Evolutionary conservation across 2,329 filamentous ascomycete genomes (phyloP), one percentile per base, ranked within the genome.

Genomic region (Fusarium napiforme): DNA sequence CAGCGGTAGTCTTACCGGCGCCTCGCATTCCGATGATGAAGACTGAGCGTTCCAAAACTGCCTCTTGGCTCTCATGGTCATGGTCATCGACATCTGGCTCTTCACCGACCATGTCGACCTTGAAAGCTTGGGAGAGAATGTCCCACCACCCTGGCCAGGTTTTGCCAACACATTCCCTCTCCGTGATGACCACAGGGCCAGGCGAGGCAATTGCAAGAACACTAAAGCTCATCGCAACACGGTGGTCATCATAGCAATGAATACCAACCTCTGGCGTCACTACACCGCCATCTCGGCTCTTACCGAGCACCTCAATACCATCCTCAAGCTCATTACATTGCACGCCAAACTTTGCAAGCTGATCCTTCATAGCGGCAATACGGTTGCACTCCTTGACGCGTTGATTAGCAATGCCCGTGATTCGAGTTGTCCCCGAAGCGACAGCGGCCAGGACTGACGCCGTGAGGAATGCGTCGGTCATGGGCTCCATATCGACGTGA

Each of bases 111-210:
- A 98, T 85, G 34, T 87, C 83, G 34, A 93, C 93, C 39, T 91
- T 87, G 85, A 98, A 99, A 19, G 90, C 89, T 75, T 93, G 90
- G 28, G 92, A 91, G 63, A 98, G 84, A 23, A 92, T 90, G 82
- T 99, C 96, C 96, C 96, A 99, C 94, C 96, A 99, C 15, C 96
- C 96, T 1, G 96, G 96, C 96, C 96, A 99, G 5, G 96, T 99
- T 87, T 99, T 99, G 45, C 93, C 95, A 6, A 94, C 93, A 80
- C 96, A 99, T 78, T 97, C 95, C 68, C 95, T 93, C 81, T 99
- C 96, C 5, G 93, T 88, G 58, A 99, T 91, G 21, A 97, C 83
- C 0, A 94, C 92, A 1, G 93, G 88, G 12, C 89, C 83, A 3
- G 93, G 92, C 1, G 93, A 88, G 36, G 92, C 89, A 23, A 94